Evolutionary conservation across 2,329 filamentous ascomycete species (phyloP), one percentile per base, ranked within the genome.

Genomic region (Aspergillus novoparasiticus): DNA sequence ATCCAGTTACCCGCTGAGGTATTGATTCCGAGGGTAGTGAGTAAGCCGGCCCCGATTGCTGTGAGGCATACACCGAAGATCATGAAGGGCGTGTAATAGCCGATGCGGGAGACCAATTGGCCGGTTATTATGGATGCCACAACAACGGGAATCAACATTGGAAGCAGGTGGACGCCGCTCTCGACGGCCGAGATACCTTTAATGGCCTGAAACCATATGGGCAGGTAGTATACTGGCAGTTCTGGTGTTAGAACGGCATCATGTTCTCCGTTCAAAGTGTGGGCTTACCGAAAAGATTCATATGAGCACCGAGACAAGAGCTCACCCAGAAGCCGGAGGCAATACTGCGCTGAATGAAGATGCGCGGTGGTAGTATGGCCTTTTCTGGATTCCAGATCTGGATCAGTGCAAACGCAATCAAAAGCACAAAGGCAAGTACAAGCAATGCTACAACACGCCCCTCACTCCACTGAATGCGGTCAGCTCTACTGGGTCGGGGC

Each of bases 131-230:
- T 70, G n/a, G 76, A 74, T 9, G 72, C 69, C 14, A 79, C 68
- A 39, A 76, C 72, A 12, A 77, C 57, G 3, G 73, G 63, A 1
- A 79, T 60, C 8, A 80, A 68, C 66, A 77, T 69, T 19, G 78
- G 77, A 2, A 80, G 63, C 59, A 70, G 75, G 60, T 75, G 75
- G 51, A 83, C 80, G 21, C 81, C 81, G 28, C 78, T 81, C 41
- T 80, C 73, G 36, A 79, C 74, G 10, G 81, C 79, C 1, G 73
- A 72, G n/a, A 72, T 72, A 9, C 76, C 76, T 61, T 80, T 78
- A 62, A 82, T 77, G n/a, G 78, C 80, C 66, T 84, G 81, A 65
- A 83, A 83, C 75, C 79, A 83, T 53, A 81, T 76, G 0, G 80
- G 80, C 9, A 82, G 63, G 67, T 77, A 78, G 55, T 76, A 80